Base-by-base conservation (phyloP, 2,329 filamentous ascomycete species). In the Annulohypoxylon truncatum region DNA sequence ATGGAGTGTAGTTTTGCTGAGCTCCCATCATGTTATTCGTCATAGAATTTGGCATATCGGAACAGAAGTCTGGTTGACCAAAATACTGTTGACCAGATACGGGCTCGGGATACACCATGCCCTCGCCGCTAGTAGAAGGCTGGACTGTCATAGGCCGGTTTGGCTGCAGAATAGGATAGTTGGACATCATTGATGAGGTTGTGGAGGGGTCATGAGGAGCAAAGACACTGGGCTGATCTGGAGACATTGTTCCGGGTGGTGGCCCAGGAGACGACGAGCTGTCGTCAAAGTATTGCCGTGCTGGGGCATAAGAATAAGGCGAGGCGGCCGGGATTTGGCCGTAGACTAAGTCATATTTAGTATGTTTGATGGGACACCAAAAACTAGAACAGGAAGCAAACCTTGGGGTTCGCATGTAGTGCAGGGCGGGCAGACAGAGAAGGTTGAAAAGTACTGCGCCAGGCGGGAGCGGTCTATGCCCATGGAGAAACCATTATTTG, bases 51-150 rank as follows among this genome's bases (percentile, higher is more conserved):
- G 72, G 66, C 26, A 71, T 63, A 26, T 65, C 68, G 22, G 69
- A 57, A 22, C 73, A 72, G 28, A 71, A 65, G 6, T 70, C 70
- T 13, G 71, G 53, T 22, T 69, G 72, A 29, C 56, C 64, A 51
- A 72, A 73, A 56, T 76, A 78, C 22, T 69, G 64, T 12, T 73
- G 68, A 20, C 67, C 64, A 15, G 76, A 46, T 15, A 74, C 58
- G 40, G 66, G 58, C 4, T 64, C 68, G 7, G 78, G 77, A 64
- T 83, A 83, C n/a, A 80, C 74, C 80, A 82, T 80, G 42, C 72
- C 75, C 58, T 83, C 80, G 50, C 74, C 70, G 31, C 73, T 77
- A 18, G 77, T 77, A 51, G 71, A 74, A 59, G 73, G 75, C 44
- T 77, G 76, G 42, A 73, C 64, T 18, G 61, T 59, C 66, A 74